Base-by-base conservation (phyloP, 768 basidiomycete genomes). In the Auriscalpium orientale region DNA sequence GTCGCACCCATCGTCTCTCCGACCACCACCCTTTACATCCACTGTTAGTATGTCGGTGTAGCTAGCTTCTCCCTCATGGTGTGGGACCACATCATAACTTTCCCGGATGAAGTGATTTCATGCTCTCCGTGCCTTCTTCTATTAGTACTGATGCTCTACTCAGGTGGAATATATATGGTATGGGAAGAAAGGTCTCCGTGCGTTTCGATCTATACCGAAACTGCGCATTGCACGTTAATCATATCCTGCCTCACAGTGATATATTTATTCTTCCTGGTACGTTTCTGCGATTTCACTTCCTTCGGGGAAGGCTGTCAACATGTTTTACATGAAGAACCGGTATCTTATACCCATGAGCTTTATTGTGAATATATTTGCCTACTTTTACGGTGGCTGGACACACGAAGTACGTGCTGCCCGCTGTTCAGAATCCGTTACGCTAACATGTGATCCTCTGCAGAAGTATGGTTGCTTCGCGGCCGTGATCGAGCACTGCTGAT, bases 301-400 rank as follows among this genome's bases (percentile, higher is more conserved):
- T 12, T 6, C 7, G 28, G 6, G 16, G 13, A n/a, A 20, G 13
- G 3, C 18, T 11, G 11, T 21, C 16, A 3, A 28, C 28, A 51
- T 57, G 33, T 47, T 38, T n/a, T 3, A 33, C 22, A 40, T 15
- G 36, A 51, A 85, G 83, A 85, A 85, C 61, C 79, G 84, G 22
- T 86, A 86, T 61, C 67, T 85, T 18, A 83, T 80, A 0, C 83
- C 83, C 0, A 67, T 85, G 2, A 81, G 79, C 1, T 85, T 86
- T 63, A 76, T 84, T 16, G 65, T 84, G 46, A 83, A 84, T 56
- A 62, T 84, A 0, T 67, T 56, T 33, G 70, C 68, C 4, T 68
- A 68, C 51, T 59, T 65, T 37, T 60, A 62, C 18, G 48, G 48
- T 1, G 16, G 51, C 3, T 68, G 64, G 64, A 62, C 58, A 1